Conservation (phyloP, 139 green algal genomes). For the Chlamydomonas sp. region DNA sequence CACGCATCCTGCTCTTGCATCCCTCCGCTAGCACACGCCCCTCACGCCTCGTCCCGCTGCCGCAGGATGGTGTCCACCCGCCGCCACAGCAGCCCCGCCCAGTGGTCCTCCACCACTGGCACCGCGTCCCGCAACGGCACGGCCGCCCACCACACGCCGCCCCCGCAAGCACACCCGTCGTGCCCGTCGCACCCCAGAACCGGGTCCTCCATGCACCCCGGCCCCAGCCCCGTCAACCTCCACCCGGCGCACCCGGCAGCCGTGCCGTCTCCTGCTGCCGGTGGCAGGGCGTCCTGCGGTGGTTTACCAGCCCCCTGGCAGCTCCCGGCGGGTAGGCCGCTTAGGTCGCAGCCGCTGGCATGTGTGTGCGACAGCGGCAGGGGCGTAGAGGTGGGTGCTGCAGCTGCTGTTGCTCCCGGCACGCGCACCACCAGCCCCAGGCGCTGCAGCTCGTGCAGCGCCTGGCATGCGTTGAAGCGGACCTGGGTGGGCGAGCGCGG, state of each 20-base stretch:
- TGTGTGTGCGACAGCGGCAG: neutral
- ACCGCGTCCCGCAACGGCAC: slow-evolving; percentile 38
- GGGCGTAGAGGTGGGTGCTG: neutral
- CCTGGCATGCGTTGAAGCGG: slow-evolving; percentile 45
- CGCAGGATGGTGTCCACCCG: slow-evolving; percentile 35
- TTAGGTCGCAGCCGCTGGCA: too few relatives aligned
- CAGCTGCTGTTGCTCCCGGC: neutral
- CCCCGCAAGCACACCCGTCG: slow-evolving; percentile 6
- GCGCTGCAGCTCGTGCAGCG: slow-evolving; percentile 41
- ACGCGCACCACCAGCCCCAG: slow-evolving; percentile 45
- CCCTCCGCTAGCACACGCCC: too few relatives aligned
- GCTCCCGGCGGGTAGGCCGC: too few relatives aligned
- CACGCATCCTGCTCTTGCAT: too few relatives aligned
- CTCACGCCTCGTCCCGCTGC: slow-evolving; percentile 11
- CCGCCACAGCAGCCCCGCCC: slow-evolving; percentile 49
- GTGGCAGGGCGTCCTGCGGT: too few relatives aligned
- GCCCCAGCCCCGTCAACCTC: neutral
- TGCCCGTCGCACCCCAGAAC: neutral
- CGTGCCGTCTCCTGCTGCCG: too few relatives aligned
- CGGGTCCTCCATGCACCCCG: neutral
- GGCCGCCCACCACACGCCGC: slow-evolving; percentile 23
- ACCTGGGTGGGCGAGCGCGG: slow-evolving; percentile 10
- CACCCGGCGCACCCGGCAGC: neutral
- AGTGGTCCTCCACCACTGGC: slow-evolving; percentile 41
- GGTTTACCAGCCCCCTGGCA: too few relatives aligned